Evolutionary conservation across 306 rosid genomes (phyloP).

Genomic region (Prunus salicina): DNA sequence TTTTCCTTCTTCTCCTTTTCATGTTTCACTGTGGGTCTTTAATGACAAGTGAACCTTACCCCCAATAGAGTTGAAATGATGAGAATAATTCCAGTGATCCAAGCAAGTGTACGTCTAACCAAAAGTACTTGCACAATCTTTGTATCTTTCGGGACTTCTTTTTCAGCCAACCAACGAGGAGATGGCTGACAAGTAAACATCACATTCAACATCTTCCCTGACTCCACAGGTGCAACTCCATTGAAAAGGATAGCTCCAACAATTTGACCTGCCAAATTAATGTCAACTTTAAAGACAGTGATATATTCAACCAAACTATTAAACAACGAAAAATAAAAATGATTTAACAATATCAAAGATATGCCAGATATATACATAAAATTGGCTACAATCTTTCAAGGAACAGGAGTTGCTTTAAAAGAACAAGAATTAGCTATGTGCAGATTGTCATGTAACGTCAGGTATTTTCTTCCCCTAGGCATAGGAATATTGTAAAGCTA

Average conservation of each 20-base stretch:
- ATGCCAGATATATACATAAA: background rate
- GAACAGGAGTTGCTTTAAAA: background rate
- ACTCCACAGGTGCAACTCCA: constrained; percentile 35
- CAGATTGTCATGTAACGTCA: background rate
- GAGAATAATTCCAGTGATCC: constrained; percentile 84
- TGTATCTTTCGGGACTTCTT: constrained; percentile 16
- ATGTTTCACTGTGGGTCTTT: background rate
- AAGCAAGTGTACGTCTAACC: constrained; percentile 80
- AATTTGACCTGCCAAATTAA: constrained; percentile 72
- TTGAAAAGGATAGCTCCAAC: constrained; percentile 75
- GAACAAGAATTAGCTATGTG: background rate
- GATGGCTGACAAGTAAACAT: constrained; percentile 42
- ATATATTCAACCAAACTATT: background rate
- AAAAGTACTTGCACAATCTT: constrained; percentile 39
- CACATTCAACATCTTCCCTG: constrained; percentile 52
- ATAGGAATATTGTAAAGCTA: constrained; percentile 2
- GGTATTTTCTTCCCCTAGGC: background rate
- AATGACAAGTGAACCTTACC: constrained; percentile 45
- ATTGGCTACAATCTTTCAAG: background rate
- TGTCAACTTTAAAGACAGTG: constrained; percentile 6
- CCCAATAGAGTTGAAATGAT: constrained; percentile 79
- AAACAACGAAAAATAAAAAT: background rate
- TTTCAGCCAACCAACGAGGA: constrained; percentile 69
- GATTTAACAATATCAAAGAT: background rate
- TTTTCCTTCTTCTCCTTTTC: background rate